phyloP scores from a whole-genome alignment of 352 stramenopile species.

The Phytophthora megakarya region DNA sequence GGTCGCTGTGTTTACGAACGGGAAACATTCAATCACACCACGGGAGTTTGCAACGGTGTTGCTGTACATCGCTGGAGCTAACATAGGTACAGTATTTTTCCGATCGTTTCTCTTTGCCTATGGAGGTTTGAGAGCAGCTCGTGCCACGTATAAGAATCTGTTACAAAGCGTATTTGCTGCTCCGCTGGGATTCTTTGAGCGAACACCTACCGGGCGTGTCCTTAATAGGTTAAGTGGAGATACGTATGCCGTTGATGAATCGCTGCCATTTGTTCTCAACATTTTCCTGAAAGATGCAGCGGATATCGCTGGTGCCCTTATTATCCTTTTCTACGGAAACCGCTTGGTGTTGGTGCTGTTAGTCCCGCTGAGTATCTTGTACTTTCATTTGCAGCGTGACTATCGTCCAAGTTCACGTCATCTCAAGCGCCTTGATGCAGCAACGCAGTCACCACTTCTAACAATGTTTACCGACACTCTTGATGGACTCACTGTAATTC shows the following conservation, averaged over 20 bases:
- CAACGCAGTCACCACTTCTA: constrained; percentile 78
- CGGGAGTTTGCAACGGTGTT: constrained; percentile 60
- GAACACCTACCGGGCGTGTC: constrained; percentile 67
- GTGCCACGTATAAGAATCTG: constrained; percentile 60
- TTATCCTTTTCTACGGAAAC: constrained; percentile 84
- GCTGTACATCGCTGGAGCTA: constrained; percentile 66
- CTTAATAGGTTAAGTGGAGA: constrained; percentile 83
- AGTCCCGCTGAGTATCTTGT: constrained; percentile 68
- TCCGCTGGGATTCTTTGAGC: constrained; percentile 71
- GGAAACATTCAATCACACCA: constrained; percentile 54
- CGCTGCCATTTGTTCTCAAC: constrained; percentile 89
- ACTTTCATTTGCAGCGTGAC: constrained; percentile 60
- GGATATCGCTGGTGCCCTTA: constrained; percentile 70
- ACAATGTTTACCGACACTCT: constrained; percentile 78
- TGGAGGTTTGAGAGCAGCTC: constrained; percentile 74
- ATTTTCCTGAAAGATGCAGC: constrained; percentile 85
- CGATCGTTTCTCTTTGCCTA: constrained; percentile 89
- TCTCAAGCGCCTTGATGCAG: constrained; percentile 67
- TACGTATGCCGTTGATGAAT: constrained; percentile 86
- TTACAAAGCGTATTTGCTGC: constrained; percentile 58
- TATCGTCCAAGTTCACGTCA: constrained; percentile 82
- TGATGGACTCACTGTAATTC: constrained; percentile 71
- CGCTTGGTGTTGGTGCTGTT: constrained; percentile 76
- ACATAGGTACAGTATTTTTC: constrained; percentile 69
- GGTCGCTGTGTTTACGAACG: constrained; percentile 83